Evolutionary conservation across 1,284 basidiomycete genomes (phyloP), one percentile per base, ranked within the genome.

Genomic region (Ceratorhiza oryzae-sativae): DNA sequence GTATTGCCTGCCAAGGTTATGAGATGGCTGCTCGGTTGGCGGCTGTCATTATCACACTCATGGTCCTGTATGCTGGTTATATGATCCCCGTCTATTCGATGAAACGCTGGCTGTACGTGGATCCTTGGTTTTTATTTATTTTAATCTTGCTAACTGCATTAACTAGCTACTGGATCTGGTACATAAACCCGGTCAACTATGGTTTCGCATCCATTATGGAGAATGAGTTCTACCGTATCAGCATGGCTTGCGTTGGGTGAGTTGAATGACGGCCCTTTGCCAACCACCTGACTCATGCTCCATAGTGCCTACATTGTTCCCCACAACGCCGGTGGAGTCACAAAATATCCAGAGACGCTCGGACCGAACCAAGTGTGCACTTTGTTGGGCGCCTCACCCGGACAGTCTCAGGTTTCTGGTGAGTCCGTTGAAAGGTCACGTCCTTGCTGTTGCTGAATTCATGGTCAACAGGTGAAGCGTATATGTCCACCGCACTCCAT

Each of bases 21-120:
- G 82, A 85, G 76, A 81, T 83, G 25, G 84, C 84, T 0, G 84
- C 84, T 30, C 80, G 84, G 63, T 77, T 84, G 25, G 85, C 85
- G 0, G 80, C 81, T 12, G 78, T 85, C 3, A 75, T 85, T 49
- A 81, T 85, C 75, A 82, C 80, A 0, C 71, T 81, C 71, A 71
- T 71, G 68, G 77, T 79, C 55, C 59, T 79, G 23, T 79, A 80
- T 75, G 74, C 77, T 53, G 79, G 79, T 46, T 79, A 81, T 72
- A 75, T 79, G 73, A 80, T 82, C 65, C 82, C 82, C 83, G 79
- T 89, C 6, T 84, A 86, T 74, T 83, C 86, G 72, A 94, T 96
- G 93, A 91, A 93, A 79, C 83, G 91, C 63, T 96, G 93, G 93
- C 79, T 95, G n/a, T 93, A 92, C 83, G 95, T 93, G 93, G 87